Evolutionary conservation across 2,329 filamentous ascomycete species (phyloP).

Genomic region (Cercospora nicotianae): DNA sequence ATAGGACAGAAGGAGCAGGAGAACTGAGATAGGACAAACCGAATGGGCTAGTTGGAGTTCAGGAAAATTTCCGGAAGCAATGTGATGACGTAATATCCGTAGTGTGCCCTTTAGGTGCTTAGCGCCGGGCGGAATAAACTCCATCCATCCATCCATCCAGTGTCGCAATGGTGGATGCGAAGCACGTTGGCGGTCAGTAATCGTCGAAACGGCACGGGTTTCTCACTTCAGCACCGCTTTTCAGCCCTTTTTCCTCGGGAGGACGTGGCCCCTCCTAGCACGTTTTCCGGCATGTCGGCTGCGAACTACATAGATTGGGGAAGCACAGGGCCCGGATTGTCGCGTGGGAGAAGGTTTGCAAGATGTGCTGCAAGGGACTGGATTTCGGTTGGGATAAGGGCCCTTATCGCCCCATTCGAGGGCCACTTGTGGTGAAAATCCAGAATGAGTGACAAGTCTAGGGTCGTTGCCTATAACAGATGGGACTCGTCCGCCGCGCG

Average conservation of each 20-base stretch:
- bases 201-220: not conserved
- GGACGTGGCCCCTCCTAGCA: not conserved
- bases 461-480: not conserved
- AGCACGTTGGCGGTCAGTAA: conserved; percentile 11
- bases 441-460: not conserved
- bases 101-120: no score
- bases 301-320: not conserved
- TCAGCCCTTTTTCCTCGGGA: no score
- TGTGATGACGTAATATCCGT: no score
- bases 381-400: not conserved
- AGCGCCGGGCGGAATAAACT: no score
- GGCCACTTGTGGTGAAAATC: not conserved
- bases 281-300: not conserved
- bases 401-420: not conserved
- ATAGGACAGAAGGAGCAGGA: no score
- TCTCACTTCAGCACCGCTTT: not conserved
- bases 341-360: not conserved
- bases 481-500: not conserved
- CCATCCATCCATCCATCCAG: no score
- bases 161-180: conserved; percentile 19
- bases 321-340: not conserved
- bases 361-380: not conserved
- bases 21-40: no score
- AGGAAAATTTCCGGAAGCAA: no score
- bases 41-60: no score